Conservation (phyloP, 176 grass and related monocot genomes). For the Secale cereale region DNA sequence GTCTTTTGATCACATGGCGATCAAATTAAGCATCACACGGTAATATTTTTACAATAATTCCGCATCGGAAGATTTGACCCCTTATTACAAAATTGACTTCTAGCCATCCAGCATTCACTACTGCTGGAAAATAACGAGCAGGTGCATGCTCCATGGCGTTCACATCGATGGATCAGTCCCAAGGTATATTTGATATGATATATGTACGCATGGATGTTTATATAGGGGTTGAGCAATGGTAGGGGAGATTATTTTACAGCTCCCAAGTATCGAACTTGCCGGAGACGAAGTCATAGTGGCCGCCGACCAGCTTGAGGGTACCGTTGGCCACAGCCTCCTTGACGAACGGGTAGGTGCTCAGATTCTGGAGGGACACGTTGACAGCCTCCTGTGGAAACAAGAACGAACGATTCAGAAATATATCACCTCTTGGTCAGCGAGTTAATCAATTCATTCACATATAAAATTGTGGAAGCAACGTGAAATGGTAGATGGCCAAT, state of each 20-base stretch:
- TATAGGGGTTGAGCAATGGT: neutral
- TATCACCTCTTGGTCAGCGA: neutral
- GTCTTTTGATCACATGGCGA: conserved; percentile 28
- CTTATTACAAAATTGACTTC: conserved; percentile 25
- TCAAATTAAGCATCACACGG: conserved; percentile 34
- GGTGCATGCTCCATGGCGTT: neutral
- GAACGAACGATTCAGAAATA: conserved; percentile 50
- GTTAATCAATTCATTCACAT: neutral
- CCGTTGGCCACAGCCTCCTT: conserved; percentile 35
- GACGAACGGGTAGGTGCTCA: conserved; percentile 67
- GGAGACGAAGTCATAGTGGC: conserved; percentile 70
- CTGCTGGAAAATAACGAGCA: neutral
- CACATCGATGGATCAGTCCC: neutral
- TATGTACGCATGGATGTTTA: neutral
- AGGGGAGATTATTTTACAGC: neutral
- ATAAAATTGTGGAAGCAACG: too few species aligned
- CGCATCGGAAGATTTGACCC: conserved; percentile 3
- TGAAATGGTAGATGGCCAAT: neutral
- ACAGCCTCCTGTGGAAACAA: conserved; percentile 43
- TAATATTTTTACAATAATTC: neutral
- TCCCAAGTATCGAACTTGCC: conserved; percentile 64
- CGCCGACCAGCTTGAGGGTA: conserved; percentile 61
- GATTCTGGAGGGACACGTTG: conserved; percentile 63
- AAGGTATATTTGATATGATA: neutral
- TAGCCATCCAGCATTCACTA: neutral